Percentiles rank a stretch among this genome's conserved stretches.
Evolutionary conservation across 352 stramenopile genomes (phyloP).

Genomic region (Phytopythium litorale): DNA sequence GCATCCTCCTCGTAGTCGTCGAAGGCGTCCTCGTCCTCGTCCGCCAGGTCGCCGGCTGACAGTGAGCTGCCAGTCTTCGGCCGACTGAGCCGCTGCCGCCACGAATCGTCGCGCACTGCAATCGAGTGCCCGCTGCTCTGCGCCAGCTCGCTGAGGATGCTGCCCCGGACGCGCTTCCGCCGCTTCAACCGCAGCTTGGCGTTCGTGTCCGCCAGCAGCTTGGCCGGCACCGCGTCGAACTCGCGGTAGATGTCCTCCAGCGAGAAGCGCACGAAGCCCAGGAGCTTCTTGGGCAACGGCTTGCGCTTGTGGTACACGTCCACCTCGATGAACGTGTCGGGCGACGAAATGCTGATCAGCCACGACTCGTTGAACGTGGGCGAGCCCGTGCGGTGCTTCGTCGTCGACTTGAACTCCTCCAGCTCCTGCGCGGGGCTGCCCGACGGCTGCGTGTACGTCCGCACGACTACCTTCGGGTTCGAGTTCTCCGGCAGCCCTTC

Average conservation of each 20-base stretch:
- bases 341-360: slow-evolving; percentile 64
- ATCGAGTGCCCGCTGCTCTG: slow-evolving; percentile 26
- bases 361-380: slow-evolving; percentile 85
- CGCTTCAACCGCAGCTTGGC: slow-evolving; percentile 74
- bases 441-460: slow-evolving; percentile 48
- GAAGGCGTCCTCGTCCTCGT: slow-evolving; percentile 38
- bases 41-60: slow-evolving; percentile 33
- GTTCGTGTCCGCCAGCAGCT: slow-evolving; percentile 62
- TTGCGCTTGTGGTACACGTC: slow-evolving; percentile 85
- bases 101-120: slow-evolving; percentile 64
- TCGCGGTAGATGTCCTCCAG: slow-evolving; percentile 86
- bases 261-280: slow-evolving; percentile 69
- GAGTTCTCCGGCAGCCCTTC: slow-evolving; percentile 63
- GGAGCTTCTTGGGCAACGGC: slow-evolving; percentile 73
- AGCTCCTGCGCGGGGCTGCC: slow-evolving; percentile 43
- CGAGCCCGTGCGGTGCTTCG: slow-evolving; percentile 46
- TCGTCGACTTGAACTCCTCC: slow-evolving; percentile 71
- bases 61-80: slow-evolving; percentile 38
- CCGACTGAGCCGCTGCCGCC: slow-evolving; percentile 53
- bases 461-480: slow-evolving; percentile 69
- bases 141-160: slow-evolving; percentile 76
- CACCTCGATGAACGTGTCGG: slow-evolving; percentile 78
- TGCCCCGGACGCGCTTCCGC: slow-evolving; percentile 73
- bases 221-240: slow-evolving; percentile 68
- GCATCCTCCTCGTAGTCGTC: slow-evolving; percentile 69